Evolutionary conservation across 352 stramenopile species (phyloP).

Genomic region (Lagenidium sp.): DNA sequence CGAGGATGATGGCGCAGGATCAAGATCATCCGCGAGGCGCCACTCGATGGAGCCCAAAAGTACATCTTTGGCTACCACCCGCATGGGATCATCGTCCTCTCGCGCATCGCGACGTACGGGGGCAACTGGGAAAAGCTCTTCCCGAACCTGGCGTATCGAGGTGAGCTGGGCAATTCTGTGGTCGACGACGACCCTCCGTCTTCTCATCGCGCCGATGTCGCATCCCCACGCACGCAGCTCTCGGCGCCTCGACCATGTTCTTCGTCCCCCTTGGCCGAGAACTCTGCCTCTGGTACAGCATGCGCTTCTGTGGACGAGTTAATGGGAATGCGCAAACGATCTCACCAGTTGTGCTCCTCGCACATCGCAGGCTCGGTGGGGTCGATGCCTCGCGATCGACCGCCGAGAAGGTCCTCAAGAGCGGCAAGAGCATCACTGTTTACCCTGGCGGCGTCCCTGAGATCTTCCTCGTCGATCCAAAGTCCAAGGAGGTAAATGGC

Average conservation of each 20-base stretch:
- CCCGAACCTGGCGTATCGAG: conserved; percentile 36
- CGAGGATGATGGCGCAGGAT: conserved; percentile 10
- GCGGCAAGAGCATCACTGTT: conserved; percentile 54
- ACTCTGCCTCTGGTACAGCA: conserved; percentile 59
- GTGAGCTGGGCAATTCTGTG: conserved; percentile 14
- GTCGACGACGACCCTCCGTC: no score
- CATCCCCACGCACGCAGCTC: no score
- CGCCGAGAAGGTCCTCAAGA: conserved; percentile 63
- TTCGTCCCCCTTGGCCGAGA: conserved; percentile 55
- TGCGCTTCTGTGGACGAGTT: background rate
- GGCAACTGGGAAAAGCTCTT: conserved; percentile 70
- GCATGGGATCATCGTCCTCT: conserved; percentile 70
- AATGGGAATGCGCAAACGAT: no score
- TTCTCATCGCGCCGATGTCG: no score
- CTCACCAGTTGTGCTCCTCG: no score
- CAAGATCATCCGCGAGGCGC: conserved; percentile 56
- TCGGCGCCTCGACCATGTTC: conserved; percentile 65
- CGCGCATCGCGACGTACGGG: conserved; percentile 50
- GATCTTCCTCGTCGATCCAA: conserved; percentile 69
- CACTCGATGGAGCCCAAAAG: conserved; percentile 50
- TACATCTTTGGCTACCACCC: conserved; percentile 73
- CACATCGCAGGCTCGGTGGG: conserved; percentile 37
- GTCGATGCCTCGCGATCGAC: conserved; percentile 70
- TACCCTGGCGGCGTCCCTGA: conserved; percentile 69
- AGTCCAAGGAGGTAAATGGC: conserved; percentile 37